These are phyloP conservation scores for Cantharellus cinnabarinus DNA, from an alignment of 768 basidiomycete genomes.

Conservation along the genomic window DNA sequence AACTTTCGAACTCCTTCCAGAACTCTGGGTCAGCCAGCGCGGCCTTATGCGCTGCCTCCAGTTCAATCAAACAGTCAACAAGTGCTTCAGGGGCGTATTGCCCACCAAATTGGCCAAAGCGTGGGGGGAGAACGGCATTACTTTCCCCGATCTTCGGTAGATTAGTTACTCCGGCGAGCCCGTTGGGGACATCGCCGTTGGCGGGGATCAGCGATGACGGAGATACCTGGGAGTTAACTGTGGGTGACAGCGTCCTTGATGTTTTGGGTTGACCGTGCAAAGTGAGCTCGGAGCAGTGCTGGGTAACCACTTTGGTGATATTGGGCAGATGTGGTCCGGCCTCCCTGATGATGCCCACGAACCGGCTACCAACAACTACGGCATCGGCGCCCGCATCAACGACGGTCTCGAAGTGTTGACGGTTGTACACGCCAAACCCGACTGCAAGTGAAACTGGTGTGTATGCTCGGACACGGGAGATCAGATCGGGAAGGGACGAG, in stretches of 20 bases:
- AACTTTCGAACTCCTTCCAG: constrained; percentile 73
- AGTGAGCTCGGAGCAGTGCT: constrained; percentile 55
- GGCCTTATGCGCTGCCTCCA: constrained; percentile 71
- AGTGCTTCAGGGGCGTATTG: constrained; percentile 94
- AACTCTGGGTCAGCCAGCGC: constrained; percentile 80
- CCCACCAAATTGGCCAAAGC: constrained; percentile 92
- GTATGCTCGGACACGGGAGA: constrained; percentile 61
- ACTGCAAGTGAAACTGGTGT: constrained; percentile 76
- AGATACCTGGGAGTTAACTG: constrained; percentile 6
- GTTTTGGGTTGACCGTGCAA: constrained; percentile 17
- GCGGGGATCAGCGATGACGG: constrained; percentile 13
- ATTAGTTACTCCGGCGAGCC: constrained; percentile 12
- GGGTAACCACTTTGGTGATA: constrained; percentile 35
- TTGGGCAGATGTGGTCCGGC: constrained; percentile 23
- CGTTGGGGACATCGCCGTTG: constrained; percentile 15
- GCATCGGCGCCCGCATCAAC: constrained; percentile 81
- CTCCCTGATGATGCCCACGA: constrained; percentile 62
- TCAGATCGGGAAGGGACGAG: constrained; percentile 56
- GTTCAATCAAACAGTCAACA: constrained; percentile 78
- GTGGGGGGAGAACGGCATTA: constrained; percentile 38
- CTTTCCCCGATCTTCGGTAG: constrained; percentile 9
- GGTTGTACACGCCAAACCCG: constrained; percentile 88
- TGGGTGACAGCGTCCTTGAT: constrained; percentile 7
- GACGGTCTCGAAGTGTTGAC: constrained; percentile 72
- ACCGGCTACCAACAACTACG: constrained; percentile 78